Evolutionary conservation across 305 asterid genomes (phyloP).

Genomic region (Fraxinus dipetala): DNA sequence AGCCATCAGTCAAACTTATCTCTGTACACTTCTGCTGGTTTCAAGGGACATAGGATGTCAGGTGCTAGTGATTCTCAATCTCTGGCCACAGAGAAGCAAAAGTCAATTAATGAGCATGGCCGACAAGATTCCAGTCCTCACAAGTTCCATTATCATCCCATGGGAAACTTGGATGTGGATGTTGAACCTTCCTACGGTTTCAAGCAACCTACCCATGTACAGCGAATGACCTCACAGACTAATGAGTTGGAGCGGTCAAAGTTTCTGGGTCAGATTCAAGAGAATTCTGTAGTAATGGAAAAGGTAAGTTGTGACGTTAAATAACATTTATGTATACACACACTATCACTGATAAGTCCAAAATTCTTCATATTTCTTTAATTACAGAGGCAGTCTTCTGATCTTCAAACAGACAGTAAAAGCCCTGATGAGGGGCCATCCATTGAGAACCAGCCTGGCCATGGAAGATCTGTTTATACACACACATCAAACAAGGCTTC

Average conservation of each 20-base stretch:
- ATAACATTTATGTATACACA: not conserved
- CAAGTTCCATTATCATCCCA: constrained; percentile 79
- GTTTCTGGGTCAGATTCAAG: constrained; percentile 44
- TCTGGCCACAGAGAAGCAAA: constrained; percentile 54
- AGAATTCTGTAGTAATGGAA: constrained; percentile 30
- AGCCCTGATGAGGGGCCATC: constrained; percentile 38
- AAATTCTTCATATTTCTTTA: constrained; percentile 15
- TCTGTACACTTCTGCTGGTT: constrained; percentile 56
- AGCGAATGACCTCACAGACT: constrained; percentile 40
- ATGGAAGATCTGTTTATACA: constrained; percentile 40
- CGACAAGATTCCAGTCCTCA: constrained; percentile 49
- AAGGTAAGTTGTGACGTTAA: constrained; percentile 34
- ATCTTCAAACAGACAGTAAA: constrained; percentile 42
- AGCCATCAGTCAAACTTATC: constrained; percentile 59
- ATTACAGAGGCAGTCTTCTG: constrained; percentile 51
- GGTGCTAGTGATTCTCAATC: constrained; percentile 57
- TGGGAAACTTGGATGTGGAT: constrained; percentile 72
- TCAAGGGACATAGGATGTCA: constrained; percentile 44
- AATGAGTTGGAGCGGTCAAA: constrained; percentile 46
- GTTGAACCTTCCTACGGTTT: constrained; percentile 37
- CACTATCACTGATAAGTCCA: constrained; percentile 8
- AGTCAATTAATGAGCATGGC: constrained; percentile 45
- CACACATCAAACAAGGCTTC: constrained; percentile 31
- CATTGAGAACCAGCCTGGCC: constrained; percentile 36
- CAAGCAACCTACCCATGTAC: constrained; percentile 45